phyloP scores from a whole-genome alignment of 371 early-diverging fungal genomes.

The Synchytrium microbalum region DNA sequence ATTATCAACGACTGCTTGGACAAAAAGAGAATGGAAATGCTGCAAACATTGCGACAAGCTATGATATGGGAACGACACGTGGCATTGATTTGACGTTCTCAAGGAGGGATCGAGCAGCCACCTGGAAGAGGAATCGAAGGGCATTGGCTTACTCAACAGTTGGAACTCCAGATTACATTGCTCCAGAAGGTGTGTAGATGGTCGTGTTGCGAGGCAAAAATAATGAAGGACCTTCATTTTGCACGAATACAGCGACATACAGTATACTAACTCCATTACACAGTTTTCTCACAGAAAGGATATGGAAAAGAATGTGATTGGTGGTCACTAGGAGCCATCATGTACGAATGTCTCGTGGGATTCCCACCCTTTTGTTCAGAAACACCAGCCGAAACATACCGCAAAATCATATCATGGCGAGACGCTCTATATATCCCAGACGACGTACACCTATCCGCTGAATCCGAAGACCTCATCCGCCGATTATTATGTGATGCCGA shows the following conservation, averaged over 20 bases:
- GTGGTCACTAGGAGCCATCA: slow-evolving; percentile 98
- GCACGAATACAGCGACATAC: too few relatives aligned
- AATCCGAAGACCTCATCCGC: slow-evolving; percentile 64
- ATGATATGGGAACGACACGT: slow-evolving; percentile 38
- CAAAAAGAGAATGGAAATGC: slow-evolving; percentile 8
- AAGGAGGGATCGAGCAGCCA: slow-evolving; percentile 52
- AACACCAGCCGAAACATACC: slow-evolving; percentile 91
- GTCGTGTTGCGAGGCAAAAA: too few relatives aligned
- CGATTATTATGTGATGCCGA: slow-evolving; percentile 82
- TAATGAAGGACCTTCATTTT: too few relatives aligned
- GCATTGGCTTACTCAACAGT: slow-evolving; percentile 66
- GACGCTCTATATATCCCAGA: slow-evolving; percentile 84
- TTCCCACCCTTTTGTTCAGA: slow-evolving; percentile 97
- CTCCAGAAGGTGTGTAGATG: slow-evolving; percentile 64
- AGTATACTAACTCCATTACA: too few relatives aligned
- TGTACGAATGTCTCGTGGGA: slow-evolving; percentile 95
- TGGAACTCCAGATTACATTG: slow-evolving; percentile 97
- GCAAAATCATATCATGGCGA: slow-evolving; percentile 93
- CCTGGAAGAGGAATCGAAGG: slow-evolving; percentile 94
- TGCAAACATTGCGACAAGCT: slow-evolving; percentile 10
- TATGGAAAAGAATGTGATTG: slow-evolving; percentile 98
- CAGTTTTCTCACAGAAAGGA: slow-evolving; percentile 43
- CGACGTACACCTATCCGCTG: slow-evolving; percentile 82
- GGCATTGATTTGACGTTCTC: slow-evolving; percentile 70
- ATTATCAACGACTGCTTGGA: slow-evolving; percentile 64